Conservation (phyloP, 345 rosid species). For the Microcos paniculata region DNA sequence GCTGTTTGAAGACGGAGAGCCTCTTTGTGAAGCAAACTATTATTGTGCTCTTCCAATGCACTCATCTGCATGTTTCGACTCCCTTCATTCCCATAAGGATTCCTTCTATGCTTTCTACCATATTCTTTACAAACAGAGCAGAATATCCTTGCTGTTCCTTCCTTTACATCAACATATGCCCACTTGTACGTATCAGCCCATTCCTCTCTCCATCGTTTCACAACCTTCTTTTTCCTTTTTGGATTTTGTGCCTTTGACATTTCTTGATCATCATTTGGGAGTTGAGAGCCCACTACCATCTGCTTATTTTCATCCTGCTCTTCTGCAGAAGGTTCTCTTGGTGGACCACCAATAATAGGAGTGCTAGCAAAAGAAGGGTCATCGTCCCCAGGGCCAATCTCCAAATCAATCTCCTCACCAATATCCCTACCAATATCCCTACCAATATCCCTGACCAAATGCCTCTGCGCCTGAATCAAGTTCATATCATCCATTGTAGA, state of each 20-base stretch:
- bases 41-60: constrained; percentile 97
- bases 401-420: constrained; percentile 98
- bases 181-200: constrained; percentile 99
- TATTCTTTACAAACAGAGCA: constrained; percentile 96
- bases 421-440: too few species aligned
- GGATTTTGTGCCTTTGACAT: constrained; percentile 57
- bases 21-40: constrained; percentile 98
- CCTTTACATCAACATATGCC: constrained; percentile 98
- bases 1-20: constrained; percentile 98
- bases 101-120: constrained; percentile 95
- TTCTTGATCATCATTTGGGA: constrained; percentile 67
- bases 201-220: constrained; percentile 99
- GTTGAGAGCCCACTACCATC: constrained; percentile 70
- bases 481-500: constrained; percentile 94
- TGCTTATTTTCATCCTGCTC: constrained; percentile 85
- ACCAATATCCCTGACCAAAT: constrained; percentile 91
- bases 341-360: constrained; percentile 63
- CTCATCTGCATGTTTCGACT: constrained; percentile 99
- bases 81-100: constrained; percentile 99
- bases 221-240: constrained; percentile 96
- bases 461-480: constrained; percentile 95
- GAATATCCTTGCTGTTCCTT: constrained; percentile 95
- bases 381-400: constrained; percentile 92
- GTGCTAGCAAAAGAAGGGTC: constrained; percentile 79
- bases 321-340: constrained; percentile 69